A percentile compares a stretch with the other conserved stretches of the same genome.
phyloP scores from a whole-genome alignment of 148 eudicot genomes.

The Persicaria tinctoria region DNA sequence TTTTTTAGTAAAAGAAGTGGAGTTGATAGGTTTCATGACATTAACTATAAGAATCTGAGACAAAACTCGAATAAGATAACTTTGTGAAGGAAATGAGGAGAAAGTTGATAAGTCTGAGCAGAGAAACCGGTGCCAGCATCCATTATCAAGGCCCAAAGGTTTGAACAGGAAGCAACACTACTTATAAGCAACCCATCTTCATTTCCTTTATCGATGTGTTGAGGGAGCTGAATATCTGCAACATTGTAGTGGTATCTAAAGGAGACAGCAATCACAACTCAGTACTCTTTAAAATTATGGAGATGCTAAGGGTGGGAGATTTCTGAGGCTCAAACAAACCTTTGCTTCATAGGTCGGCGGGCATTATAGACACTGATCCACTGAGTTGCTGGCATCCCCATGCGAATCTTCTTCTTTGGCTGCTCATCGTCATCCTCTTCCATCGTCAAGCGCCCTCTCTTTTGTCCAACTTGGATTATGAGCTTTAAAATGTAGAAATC shows the following conservation, averaged over 20 bases:
- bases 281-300: neutral
- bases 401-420: conserved; percentile 63
- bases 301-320: neutral
- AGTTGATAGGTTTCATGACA: neutral
- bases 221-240: conserved; percentile 47
- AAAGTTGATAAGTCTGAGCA: conserved; percentile 57
- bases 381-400: conserved; percentile 81
- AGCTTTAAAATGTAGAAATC: conserved; percentile 29
- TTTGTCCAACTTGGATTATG: conserved; percentile 64
- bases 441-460: conserved; percentile 52
- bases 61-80: conserved; percentile 14
- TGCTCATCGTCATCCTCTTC: conserved; percentile 65
- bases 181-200: conserved; percentile 68
- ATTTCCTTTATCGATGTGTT: conserved; percentile 68
- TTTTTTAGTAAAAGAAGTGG: neutral
- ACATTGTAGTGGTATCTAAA: conserved; percentile 81
- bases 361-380: conserved; percentile 81
- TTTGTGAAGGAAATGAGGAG: conserved; percentile 71
- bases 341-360: conserved; percentile 75
- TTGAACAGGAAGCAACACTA: conserved; percentile 54
- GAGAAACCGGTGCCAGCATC: conserved; percentile 71
- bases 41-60: neutral
- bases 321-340: conserved; percentile 26
- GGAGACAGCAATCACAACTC: conserved; percentile 3
- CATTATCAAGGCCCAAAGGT: conserved; percentile 73